Evolutionary conservation across 495 filamentous ascomycete genomes (phyloP).

Genomic region (Cercophora scortea): DNA sequence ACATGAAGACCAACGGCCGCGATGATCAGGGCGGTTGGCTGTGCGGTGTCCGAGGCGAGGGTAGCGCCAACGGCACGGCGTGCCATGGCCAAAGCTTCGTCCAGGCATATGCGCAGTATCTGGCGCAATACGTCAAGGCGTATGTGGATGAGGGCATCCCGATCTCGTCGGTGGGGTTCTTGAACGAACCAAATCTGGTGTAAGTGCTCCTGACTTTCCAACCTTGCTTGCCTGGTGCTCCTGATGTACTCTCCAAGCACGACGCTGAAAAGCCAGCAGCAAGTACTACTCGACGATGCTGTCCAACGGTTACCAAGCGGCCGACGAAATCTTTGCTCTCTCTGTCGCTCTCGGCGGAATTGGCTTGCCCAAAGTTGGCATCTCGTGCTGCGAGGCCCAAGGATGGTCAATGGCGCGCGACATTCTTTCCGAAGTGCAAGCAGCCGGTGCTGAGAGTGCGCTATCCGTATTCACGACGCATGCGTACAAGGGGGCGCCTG

Average conservation of each 20-base stretch:
- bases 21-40: conserved; percentile 36
- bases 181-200: conserved; percentile 51
- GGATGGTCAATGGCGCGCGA: conserved; percentile 38
- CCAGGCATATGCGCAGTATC: conserved; percentile 47
- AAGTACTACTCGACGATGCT: conserved; percentile 40
- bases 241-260: too few relatives aligned
- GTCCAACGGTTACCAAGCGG: conserved; percentile 40
- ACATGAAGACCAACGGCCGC: conserved; percentile 49
- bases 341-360: conserved; percentile 28
- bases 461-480: conserved; percentile 41
- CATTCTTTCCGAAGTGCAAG: conserved; percentile 32
- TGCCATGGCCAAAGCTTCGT: conserved; percentile 47
- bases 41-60: conserved; percentile 36
- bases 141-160: conserved; percentile 39
- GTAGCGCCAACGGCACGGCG: conserved; percentile 12
- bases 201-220: conserved; percentile 9
- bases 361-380: conserved; percentile 26
- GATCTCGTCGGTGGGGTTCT: conserved; percentile 43
- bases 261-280: conserved; percentile 2
- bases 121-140: conserved; percentile 45
- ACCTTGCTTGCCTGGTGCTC: not conserved
- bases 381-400: conserved; percentile 46
- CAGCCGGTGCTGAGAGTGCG: conserved; percentile 30
- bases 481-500: conserved; percentile 38
- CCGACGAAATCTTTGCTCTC: conserved; percentile 37